These are phyloP conservation scores for Ceratocystis smalleyi DNA, from an alignment of 2,329 filamentous ascomycete genomes.

Conservation along the genomic window DNA sequence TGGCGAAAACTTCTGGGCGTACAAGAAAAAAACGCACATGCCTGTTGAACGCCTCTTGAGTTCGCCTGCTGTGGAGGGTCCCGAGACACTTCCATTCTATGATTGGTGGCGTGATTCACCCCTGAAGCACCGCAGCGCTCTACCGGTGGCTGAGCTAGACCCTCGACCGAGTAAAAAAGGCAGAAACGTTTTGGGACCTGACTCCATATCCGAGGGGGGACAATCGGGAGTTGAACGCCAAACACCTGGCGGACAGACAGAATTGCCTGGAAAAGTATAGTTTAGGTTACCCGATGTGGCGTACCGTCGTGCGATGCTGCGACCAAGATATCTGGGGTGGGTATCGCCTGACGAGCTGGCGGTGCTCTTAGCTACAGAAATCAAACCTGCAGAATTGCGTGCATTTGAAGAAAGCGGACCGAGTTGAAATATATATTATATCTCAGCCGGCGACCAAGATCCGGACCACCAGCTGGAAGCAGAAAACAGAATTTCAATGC, in stretches of 20 bases:
- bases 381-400: no score
- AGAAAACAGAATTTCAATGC: not conserved
- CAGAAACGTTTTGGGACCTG: not conserved
- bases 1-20: conserved; percentile 4
- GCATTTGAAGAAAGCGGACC: no score
- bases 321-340: no score
- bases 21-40: not conserved
- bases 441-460: no score
- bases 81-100: not conserved
- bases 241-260: not conserved
- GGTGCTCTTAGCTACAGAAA: no score
- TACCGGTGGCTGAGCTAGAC: not conserved
- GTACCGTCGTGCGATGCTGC: no score
- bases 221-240: not conserved
- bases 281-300: no score
- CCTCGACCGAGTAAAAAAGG: not conserved
- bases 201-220: no score
- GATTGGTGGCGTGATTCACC: not conserved
- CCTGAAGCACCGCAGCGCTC: not conserved
- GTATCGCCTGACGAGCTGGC: no score
- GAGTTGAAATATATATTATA: no score
- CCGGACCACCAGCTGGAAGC: not conserved
- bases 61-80: not conserved
- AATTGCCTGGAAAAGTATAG: not conserved
- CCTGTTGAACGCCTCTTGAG: not conserved